Conservation (phyloP, 2,329 filamentous ascomycete genomes). For the Cercospora canescens region DNA sequence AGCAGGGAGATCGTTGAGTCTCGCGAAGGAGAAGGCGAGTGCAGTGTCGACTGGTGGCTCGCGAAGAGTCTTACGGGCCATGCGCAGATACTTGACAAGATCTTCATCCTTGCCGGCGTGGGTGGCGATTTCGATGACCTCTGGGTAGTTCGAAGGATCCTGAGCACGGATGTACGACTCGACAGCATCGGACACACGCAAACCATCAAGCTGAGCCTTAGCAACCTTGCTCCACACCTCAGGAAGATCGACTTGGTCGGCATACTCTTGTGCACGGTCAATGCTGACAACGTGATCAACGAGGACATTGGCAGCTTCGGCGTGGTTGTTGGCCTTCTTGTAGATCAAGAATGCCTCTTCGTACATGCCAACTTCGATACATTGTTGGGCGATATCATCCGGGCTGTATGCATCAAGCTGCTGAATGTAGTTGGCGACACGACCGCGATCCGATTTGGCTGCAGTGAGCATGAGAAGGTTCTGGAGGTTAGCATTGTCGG, state of each 20-base stretch:
- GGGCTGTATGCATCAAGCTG: conserved; percentile 85
- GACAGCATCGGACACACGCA: conserved; percentile 88
- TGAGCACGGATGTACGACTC: conserved; percentile 96
- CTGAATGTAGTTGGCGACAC: conserved; percentile 95
- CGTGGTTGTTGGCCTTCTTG: conserved; percentile 94
- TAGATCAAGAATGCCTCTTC: conserved; percentile 98
- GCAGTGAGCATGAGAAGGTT: conserved; percentile 96
- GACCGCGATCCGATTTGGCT: conserved; percentile 91
- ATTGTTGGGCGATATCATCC: conserved; percentile 88
- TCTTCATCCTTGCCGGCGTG: conserved; percentile 98
- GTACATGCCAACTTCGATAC: conserved; percentile 89
- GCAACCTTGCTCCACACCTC: conserved; percentile 99
- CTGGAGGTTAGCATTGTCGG: conserved; percentile 93
- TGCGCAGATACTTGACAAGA: conserved; percentile 91
- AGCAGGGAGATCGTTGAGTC: conserved; percentile 86
- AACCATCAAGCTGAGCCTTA: conserved; percentile 94
- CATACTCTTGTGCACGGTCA: conserved; percentile 92
- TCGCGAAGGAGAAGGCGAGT: conserved; percentile 89
- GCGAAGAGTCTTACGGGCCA: conserved; percentile 95
- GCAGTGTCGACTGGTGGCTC: conserved; percentile 93
- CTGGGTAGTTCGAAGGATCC: conserved; percentile 88
- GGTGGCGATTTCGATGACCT: conserved; percentile 94
- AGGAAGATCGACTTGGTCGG: conserved; percentile 87
- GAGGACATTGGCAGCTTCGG: conserved; percentile 83
- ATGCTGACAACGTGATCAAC: conserved; percentile 98